Percentiles rank a stretch among this genome's conserved stretches.
phyloP scores from a whole-genome alignment of 2,329 filamentous ascomycete species.

The Curvularia eragrostidis region DNA sequence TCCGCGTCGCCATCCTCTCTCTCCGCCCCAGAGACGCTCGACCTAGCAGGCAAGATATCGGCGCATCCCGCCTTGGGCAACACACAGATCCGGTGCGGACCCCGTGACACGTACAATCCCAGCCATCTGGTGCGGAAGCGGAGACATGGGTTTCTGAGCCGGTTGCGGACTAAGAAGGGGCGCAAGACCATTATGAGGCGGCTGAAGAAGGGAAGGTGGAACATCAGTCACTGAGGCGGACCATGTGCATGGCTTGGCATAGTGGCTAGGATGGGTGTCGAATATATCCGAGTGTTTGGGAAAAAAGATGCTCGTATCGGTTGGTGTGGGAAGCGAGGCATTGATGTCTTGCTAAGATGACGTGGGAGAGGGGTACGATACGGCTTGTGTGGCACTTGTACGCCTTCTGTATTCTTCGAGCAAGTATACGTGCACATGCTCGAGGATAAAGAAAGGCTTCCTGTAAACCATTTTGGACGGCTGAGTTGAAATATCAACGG shows the following conservation, averaged over 20 bases:
- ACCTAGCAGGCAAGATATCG: constrained; percentile 47
- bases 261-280: neutral
- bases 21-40: constrained; percentile 35
- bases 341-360: neutral
- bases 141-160: constrained; percentile 65
- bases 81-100: constrained; percentile 55
- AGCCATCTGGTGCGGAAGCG: constrained; percentile 67
- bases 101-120: constrained; percentile 65
- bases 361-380: neutral
- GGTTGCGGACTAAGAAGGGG: constrained; percentile 61
- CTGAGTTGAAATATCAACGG: too few relatives aligned
- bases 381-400: neutral
- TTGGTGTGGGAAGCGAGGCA: neutral
- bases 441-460: neutral
- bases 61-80: constrained; percentile 46
- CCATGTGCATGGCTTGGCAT: neutral
- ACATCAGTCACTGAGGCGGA: constrained; percentile 41
- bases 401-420: neutral
- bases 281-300: neutral
- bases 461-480: neutral
- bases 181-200: constrained; percentile 62
- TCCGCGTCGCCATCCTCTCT: constrained; percentile 20
- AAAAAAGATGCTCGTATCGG: neutral
- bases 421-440: neutral
- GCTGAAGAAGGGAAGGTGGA: constrained; percentile 59